Conservation (phyloP, 73 alveolate species). For the Tetrahymena thermophila region DNA sequence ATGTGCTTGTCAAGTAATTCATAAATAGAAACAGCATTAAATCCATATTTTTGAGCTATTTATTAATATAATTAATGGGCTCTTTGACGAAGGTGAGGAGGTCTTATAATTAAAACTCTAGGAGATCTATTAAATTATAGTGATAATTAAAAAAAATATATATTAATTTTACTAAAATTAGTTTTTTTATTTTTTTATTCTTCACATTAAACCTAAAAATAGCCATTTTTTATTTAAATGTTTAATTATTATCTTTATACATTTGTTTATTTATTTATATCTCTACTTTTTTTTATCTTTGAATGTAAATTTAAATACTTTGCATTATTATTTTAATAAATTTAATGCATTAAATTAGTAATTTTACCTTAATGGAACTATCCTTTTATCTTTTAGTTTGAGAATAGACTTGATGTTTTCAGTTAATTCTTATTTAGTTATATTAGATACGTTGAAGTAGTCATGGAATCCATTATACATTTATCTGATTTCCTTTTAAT, state of each 20-base stretch:
- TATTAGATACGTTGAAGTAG: conserved; percentile 15
- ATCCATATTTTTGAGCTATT: conserved; percentile 30
- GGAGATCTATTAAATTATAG: conserved; percentile 14
- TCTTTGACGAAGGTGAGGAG: conserved; percentile 28
- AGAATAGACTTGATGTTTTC: conserved; percentile 29
- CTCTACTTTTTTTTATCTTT: not conserved
- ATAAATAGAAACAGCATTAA: conserved; percentile 5
- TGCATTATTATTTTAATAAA: too few species aligned
- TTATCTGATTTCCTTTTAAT: conserved; percentile 8
- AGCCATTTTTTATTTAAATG: too few species aligned
- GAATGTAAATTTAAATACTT: too few species aligned
- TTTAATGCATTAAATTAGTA: too few species aligned
- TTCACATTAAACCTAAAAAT: not conserved
- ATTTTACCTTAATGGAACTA: conserved; percentile 5
- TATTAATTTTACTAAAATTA: too few species aligned
- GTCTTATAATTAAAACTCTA: conserved; percentile 25
- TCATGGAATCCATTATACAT: conserved; percentile 22
- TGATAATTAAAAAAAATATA: not conserved
- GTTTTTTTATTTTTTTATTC: too few species aligned
- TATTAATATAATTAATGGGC: not conserved
- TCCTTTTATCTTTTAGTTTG: conserved; percentile 24
- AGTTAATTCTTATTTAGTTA: conserved; percentile 8
- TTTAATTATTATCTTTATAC: too few species aligned
- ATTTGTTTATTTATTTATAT: too few species aligned
- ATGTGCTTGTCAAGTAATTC: conserved; percentile 2